phyloP scores from a whole-genome alignment of 2,329 filamentous ascomycete species.

The Penicillium sp. region DNA sequence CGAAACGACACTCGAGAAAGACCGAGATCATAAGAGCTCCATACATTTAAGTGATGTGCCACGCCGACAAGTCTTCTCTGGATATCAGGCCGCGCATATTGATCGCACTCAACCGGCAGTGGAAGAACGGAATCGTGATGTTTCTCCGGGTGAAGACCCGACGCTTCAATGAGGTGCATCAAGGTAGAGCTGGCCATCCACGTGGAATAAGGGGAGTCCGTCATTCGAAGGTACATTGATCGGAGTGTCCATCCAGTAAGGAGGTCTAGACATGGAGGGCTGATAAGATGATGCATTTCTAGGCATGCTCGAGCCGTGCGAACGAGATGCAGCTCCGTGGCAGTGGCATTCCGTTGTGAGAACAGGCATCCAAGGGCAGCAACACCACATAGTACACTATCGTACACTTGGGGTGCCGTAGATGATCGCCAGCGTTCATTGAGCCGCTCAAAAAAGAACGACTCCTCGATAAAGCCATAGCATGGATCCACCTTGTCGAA shows the following conservation, averaged over 20 bases:
- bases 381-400: constrained; percentile 52
- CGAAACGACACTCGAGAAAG: constrained; percentile 51
- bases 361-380: constrained; percentile 54
- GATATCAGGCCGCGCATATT: constrained; percentile 28
- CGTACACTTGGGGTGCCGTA: constrained; percentile 33
- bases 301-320: constrained; percentile 46
- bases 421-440: constrained; percentile 23
- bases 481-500: constrained; percentile 52
- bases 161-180: constrained; percentile 54
- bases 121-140: constrained; percentile 15
- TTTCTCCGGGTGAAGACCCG: constrained; percentile 30
- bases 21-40: constrained; percentile 59
- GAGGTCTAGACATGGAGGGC: constrained; percentile 26
- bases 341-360: constrained; percentile 43
- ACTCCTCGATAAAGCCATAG: constrained; percentile 50
- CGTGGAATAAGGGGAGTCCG: constrained; percentile 51
- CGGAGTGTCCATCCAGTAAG: constrained; percentile 50
- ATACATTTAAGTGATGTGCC: constrained; percentile 57
- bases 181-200: constrained; percentile 33
- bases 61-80: constrained; percentile 48
- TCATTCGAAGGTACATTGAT: constrained; percentile 52
- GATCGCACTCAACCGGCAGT: constrained; percentile 12
- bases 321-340: constrained; percentile 49
- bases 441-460: constrained; percentile 20
- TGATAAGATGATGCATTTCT: constrained; percentile 31